Evolutionary conservation across 2,329 filamentous ascomycete species (phyloP).

Genomic region (Onygenales sp.): DNA sequence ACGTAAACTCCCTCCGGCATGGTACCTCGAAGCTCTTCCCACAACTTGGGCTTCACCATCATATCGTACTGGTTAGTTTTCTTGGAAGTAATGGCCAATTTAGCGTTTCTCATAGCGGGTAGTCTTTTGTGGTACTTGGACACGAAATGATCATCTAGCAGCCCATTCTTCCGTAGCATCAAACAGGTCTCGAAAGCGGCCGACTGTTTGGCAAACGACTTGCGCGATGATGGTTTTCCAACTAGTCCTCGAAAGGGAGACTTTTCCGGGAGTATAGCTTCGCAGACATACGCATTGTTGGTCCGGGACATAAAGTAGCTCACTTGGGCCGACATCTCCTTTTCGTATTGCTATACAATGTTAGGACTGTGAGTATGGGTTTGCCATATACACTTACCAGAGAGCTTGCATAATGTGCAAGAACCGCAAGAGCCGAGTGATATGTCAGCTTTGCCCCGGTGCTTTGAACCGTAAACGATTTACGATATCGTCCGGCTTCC

Average conservation of each 20-base stretch:
- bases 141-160: slow-evolving; percentile 64
- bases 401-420: slow-evolving; percentile 64
- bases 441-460: slow-evolving; percentile 76
- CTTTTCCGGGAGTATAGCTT: slow-evolving; percentile 66
- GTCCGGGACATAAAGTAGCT: slow-evolving; percentile 52
- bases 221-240: slow-evolving; percentile 57
- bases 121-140: slow-evolving; percentile 63
- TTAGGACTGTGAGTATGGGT: not conserved
- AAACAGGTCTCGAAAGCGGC: slow-evolving; percentile 80
- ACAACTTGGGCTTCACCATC: slow-evolving; percentile 67
- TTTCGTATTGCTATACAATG: slow-evolving; percentile 33
- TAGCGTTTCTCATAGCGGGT: slow-evolving; percentile 78
- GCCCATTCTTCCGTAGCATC: slow-evolving; percentile 53
- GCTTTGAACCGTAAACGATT: slow-evolving; percentile 49
- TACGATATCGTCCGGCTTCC: slow-evolving; percentile 41
- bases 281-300: slow-evolving; percentile 58
- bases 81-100: slow-evolving; percentile 69
- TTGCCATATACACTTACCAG: slow-evolving; percentile 34
- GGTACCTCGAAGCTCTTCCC: slow-evolving; percentile 43
- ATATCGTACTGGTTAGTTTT: slow-evolving; percentile 66
- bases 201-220: slow-evolving; percentile 73
- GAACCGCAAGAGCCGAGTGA: slow-evolving; percentile 58
- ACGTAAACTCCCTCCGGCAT: slow-evolving; percentile 49
- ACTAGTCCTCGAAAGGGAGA: slow-evolving; percentile 60
- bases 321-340: slow-evolving; percentile 38